Base-by-base conservation (phyloP, 257 asterid genomes). In the Gynochthodes officinalis region DNA sequence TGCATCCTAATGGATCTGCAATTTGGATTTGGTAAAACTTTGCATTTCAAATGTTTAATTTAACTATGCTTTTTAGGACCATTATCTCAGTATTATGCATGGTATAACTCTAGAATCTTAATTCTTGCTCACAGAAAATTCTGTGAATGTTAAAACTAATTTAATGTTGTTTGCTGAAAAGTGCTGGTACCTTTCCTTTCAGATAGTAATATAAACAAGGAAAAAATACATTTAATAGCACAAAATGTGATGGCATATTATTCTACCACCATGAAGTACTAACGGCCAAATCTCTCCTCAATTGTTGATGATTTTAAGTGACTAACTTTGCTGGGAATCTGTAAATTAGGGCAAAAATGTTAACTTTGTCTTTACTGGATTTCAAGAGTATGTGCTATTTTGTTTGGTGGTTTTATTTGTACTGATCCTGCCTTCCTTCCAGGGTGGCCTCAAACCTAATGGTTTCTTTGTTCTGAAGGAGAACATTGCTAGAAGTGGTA, bases 391-490 rank as follows among this genome's bases (percentile, higher is more conserved):
- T 18, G 35, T 28, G 43, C 5, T 9, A 35, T 58, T 43, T 25
- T 21, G 50, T 39, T 25, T 37, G 54, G 23, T 37, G 65, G 27
- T 55, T 15, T 57, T 28, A 1, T 39, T 48, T 8, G n/a, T 42
- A 23, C n/a, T 72, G 4, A 40, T 65, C 27, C 55, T 40, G 13
- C 64, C 30, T 69, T 54, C 81, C 73, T 70, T 82, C 64, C 86
- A 93, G 98, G 85, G 49, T 28, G 97, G 98, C 70, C 96, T 94
- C 68, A 94, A 77, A 81, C 91, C 91, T 35, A 96, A 96, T 61
- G 99, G 99, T 40, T 76, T 94, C 71, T 87, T 94, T 73, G 78
- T 94, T 75, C 65, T 94, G 81, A 94, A 94, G 88, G 99, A 94
- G 83, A 94, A 94, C 74, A 85, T 91, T 69, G 97, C 99, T 5